Conservation (phyloP, 2,329 filamentous ascomycete genomes). For the Nothopassalora personata region DNA sequence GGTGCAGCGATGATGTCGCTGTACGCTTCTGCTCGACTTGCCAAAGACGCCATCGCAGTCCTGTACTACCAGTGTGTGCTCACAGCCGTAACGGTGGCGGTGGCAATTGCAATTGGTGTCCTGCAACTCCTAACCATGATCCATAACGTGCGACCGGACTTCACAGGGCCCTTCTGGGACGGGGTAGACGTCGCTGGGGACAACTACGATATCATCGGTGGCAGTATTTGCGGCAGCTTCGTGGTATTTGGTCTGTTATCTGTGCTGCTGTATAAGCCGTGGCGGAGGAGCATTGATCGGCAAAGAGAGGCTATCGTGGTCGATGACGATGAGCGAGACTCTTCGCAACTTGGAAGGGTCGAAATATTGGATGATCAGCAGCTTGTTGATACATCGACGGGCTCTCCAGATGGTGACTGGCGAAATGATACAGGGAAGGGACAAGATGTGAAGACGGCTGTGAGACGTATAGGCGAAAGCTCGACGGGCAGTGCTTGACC, state of each 20-base stretch:
- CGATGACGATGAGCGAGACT: conserved; percentile 3
- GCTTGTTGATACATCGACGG: conserved; percentile 10
- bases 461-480: conserved; percentile 12
- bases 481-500: neutral
- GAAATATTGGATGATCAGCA: conserved; percentile 11
- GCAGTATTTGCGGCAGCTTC: conserved; percentile 79
- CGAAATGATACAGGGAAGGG: conserved; percentile 6
- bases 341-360: conserved; percentile 4
- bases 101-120: conserved; percentile 78
- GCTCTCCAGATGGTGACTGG: neutral
- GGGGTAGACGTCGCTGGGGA: conserved; percentile 72
- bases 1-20: conserved; percentile 92
- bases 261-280: conserved; percentile 71
- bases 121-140: conserved; percentile 78
- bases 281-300: conserved; percentile 58
- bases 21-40: conserved; percentile 74
- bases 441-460: conserved; percentile 8
- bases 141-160: conserved; percentile 64
- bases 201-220: conserved; percentile 80
- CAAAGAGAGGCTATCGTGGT: conserved; percentile 3
- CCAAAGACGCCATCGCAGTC: conserved; percentile 78
- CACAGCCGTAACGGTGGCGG: conserved; percentile 74
- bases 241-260: conserved; percentile 69
- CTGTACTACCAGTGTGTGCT: conserved; percentile 90
- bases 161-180: conserved; percentile 80